Base-by-base conservation (phyloP, 2,329 filamentous ascomycete species). In the Penicillium concentricum region DNA sequence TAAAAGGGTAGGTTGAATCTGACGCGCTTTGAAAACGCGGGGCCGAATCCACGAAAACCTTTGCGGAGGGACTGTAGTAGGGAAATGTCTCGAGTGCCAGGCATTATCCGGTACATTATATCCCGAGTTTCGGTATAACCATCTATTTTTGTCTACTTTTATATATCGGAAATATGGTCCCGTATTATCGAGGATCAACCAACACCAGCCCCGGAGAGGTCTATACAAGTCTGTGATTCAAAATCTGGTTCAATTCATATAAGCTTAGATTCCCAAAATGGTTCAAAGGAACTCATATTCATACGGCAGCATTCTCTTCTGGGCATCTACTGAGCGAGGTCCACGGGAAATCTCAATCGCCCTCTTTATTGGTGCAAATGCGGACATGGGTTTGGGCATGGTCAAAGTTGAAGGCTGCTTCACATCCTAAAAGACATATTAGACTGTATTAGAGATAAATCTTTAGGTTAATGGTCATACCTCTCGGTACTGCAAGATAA, bases 221-320 rank as follows among this genome's bases (percentile, higher is more conserved):
- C 24, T 34, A 9, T 35, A n/a, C 26, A 9, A 16, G 32, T 3
- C 22, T 18, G 6, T 20, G 10, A 22, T 34, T 37, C 18, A 43
- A 51, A 51, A 43, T 13, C 38, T 34, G 20, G 13, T 30, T 32
- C 26, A 15, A 22, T 16, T 16, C 5, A 35, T 20, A 15, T 54
- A 4, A 48, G 51, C 26, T 18, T 18, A 20, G 15, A 18, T 32
- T 20, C 26, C 34, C 26, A 22, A 37, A n/a, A 22, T 13, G n/a
- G 1, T 42, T 24, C 9, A 28, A 32, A 35, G n/a, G 10, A 39
- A 9, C 3, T 20, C 13, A 22, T 32, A 51, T 26, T 13, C 37
- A 30, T 54, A 59, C 61, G 44, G 54, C 45, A 61, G 43, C 48
- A 56, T 57, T 28, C 51, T 51, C 32, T 54, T 45, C 42, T 59